These are phyloP conservation scores for Boehmeria nivea DNA, from an alignment of 306 rosid species.

Conservation along the genomic window DNA sequence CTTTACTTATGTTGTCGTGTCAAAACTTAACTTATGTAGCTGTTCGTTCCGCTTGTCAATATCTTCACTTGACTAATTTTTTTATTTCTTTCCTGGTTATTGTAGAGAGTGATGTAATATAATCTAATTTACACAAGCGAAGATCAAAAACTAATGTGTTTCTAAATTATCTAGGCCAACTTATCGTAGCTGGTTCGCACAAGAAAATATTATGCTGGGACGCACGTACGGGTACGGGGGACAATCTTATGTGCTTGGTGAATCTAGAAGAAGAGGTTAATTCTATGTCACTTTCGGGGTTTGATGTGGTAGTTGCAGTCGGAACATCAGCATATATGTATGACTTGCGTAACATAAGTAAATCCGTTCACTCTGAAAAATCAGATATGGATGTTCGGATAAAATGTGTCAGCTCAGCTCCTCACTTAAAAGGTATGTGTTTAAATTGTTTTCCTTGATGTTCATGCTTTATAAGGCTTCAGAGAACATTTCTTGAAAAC, in stretches of 20 bases:
- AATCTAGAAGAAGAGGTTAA: slow-evolving; percentile 49
- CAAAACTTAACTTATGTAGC: too few relatives aligned
- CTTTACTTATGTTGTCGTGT: not conserved
- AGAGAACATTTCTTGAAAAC: slow-evolving; percentile 7
- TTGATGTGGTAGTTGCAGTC: slow-evolving; percentile 42
- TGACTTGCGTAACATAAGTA: slow-evolving; percentile 62
- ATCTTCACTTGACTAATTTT: too few relatives aligned
- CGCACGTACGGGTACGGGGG: slow-evolving; percentile 36
- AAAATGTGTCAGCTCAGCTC: slow-evolving; percentile 59
- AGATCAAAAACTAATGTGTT: not conserved
- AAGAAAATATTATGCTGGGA: slow-evolving; percentile 64
- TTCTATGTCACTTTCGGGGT: slow-evolving; percentile 66
- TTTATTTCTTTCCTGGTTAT: too few relatives aligned
- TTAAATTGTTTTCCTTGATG: not conserved
- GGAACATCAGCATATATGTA: slow-evolving; percentile 49
- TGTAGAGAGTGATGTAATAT: too few relatives aligned
- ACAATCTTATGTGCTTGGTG: slow-evolving; percentile 30
- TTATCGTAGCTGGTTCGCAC: slow-evolving; percentile 75
- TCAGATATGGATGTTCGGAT: slow-evolving; percentile 45
- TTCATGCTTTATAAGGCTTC: too few relatives aligned
- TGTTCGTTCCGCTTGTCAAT: not conserved
- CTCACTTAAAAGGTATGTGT: slow-evolving; percentile 54
- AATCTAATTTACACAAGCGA: not conserved
- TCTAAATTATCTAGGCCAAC: slow-evolving; percentile 45
- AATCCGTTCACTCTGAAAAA: slow-evolving; percentile 40